Conservation (phyloP, 1,284 basidiomycete species). For the Sutorius eximius region DNA sequence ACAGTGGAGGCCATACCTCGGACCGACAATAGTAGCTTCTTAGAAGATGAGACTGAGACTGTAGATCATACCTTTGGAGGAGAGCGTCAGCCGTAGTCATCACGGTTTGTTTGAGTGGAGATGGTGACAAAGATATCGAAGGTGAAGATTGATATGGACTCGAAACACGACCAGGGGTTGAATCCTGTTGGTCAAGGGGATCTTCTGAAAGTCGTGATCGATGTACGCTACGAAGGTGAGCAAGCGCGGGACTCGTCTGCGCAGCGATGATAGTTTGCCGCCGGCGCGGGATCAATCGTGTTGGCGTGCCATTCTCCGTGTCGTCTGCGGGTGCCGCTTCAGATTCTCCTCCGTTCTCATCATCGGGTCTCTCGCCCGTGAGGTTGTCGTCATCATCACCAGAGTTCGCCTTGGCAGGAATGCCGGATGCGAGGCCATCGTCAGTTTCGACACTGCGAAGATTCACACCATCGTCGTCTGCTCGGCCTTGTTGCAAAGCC, state of each 20-base stretch:
- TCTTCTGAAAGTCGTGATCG: conserved; percentile 64
- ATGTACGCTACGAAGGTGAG: conserved; percentile 52
- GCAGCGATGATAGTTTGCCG: conserved; percentile 56
- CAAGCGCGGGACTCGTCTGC: conserved; percentile 68
- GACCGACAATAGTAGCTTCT: conserved; percentile 89
- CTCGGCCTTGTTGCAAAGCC: conserved; percentile 86
- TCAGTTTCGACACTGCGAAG: conserved; percentile 50
- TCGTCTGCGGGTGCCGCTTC: conserved; percentile 15
- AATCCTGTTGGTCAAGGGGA: conserved; percentile 69
- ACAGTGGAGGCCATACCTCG: conserved; percentile 55
- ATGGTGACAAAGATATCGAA: conserved; percentile 52
- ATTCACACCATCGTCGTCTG: conserved; percentile 53
- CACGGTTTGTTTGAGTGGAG: conserved; percentile 45
- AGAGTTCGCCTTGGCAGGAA: conserved; percentile 27
- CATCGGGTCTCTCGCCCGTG: conserved; percentile 31
- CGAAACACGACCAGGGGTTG: conserved; percentile 37
- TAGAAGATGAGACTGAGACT: conserved; percentile 73
- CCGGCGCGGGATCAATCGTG: conserved; percentile 30
- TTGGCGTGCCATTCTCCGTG: conserved; percentile 21
- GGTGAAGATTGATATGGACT: conserved; percentile 68
- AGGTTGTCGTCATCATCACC: conserved; percentile 42
- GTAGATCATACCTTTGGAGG: conserved; percentile 64
- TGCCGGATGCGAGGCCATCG: conserved; percentile 36
- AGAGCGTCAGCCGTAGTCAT: conserved; percentile 51
- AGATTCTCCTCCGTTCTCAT: conserved; percentile 17